These are phyloP conservation scores for Zea mays DNA, from an alignment of 176 grass and related monocot genomes.

Conservation along the genomic window Zm-B73-REFERENCE-NAM-5.0 NC_050099.1:156856501-156857000, in stretches of 20 bases:
- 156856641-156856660: too few species aligned
- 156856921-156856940: constrained; percentile 82
- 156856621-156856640: too few species aligned
- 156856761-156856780: constrained; percentile 94
- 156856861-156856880: neutral
- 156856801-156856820: constrained; percentile 92
- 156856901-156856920: constrained; percentile 42
- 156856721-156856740: neutral
- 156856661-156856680: too few species aligned
- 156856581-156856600: too few species aligned
- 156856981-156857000: constrained; percentile 82
- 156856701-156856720: too few species aligned
- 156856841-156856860: neutral
- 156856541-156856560: too few species aligned
- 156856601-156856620: too few species aligned
- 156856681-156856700: too few species aligned
- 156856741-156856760: constrained; percentile 41
- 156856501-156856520: too few species aligned
- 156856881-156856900: neutral
- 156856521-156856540: too few species aligned
- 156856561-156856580: too few species aligned
- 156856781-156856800: constrained; percentile 91
- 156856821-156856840: constrained; percentile 78
- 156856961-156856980: constrained; percentile 86
- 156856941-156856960: constrained; percentile 91